Conservation (phyloP, 2,329 filamentous ascomycete species). For the Colletotrichum sp. region DNA sequence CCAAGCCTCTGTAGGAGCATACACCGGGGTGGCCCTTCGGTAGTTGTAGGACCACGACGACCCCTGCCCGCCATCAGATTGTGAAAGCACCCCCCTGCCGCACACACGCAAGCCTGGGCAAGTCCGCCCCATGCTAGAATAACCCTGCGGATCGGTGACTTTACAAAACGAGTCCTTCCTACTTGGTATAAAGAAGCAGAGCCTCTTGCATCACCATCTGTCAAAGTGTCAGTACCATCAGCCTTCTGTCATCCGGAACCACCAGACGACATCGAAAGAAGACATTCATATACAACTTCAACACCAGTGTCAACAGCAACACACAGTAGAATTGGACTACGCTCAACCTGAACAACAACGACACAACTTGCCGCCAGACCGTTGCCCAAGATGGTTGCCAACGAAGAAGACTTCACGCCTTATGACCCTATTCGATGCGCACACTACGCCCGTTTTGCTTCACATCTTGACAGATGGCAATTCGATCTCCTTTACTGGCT, state of each 20-base stretch:
- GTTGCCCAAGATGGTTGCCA: background rate
- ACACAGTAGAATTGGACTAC: background rate
- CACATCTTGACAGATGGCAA: slow-evolving; percentile 43
- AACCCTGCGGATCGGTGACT: slow-evolving; percentile 13
- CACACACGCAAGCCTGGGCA: slow-evolving; percentile 13
- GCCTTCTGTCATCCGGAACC: slow-evolving; percentile 8
- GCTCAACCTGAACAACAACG: background rate
- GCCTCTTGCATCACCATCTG: slow-evolving; percentile 10
- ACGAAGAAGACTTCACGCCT: slow-evolving; percentile 13
- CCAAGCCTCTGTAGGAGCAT: background rate
- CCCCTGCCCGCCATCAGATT: slow-evolving; percentile 9
- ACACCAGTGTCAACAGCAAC: background rate
- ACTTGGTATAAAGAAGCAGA: slow-evolving; percentile 18
- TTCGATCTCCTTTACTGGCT: slow-evolving; percentile 53
- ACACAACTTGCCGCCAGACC: background rate
- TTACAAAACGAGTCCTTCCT: slow-evolving; percentile 3
- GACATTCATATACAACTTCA: background rate
- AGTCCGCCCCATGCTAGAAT: background rate
- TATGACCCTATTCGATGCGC: slow-evolving; percentile 32
- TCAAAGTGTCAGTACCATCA: background rate
- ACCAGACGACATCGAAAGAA: background rate
- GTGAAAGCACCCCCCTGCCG: slow-evolving; percentile 4
- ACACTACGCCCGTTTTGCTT: slow-evolving; percentile 49
- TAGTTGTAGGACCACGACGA: background rate
- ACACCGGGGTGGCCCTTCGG: slow-evolving; percentile 16